Base-by-base conservation (phyloP, 192 early-diverging fungal genomes). In the Gigaspora rosea region DNA sequence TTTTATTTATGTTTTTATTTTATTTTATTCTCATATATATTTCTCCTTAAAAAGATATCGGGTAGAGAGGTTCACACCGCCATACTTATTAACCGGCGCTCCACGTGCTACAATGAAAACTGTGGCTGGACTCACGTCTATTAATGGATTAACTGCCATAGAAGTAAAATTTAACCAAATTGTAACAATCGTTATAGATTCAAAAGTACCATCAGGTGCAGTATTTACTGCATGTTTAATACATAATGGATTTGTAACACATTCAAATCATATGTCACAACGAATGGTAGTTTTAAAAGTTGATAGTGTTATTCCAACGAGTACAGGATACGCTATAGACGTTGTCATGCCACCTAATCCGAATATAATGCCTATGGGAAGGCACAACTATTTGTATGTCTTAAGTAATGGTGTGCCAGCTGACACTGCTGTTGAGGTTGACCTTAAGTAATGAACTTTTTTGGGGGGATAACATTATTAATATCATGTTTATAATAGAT, bases 241-340 rank as follows among this genome's bases (percentile, higher is more conserved):
- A n/a, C 78, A 83, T 49, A 77, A 69, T 22, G 87, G 86, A 12
- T 87, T 88, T 70, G 83, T 81, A 36, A 89, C 86, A 9, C 87
- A 89, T 65, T 85, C 86, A 18, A 80, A 84, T 71, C 84, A 87
- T 63, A 88, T 88, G 85, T 84, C 82, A 10, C 86, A 88, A 66
- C 80, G 87, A 27, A 79, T 77, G 64, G 83, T 84, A 2, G 32
- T 22, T 1, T 13, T 63, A 63, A 15, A 10, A 3, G 12, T 63
- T 63, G 16, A 6, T 3, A 9, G 33, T 15, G 7, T 15, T 35
- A 41, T 41, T 41, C 41, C 41, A 41, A 41, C 41, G 3, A 7
- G 7, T 41, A 41, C 3, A 41, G 41, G 41, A 41, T 41, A 41
- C 7, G 41, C 41, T 41, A 41, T 41, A 41, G 41, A 41, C 41